phyloP scores from a whole-genome alignment of 257 asterid genomes.

The Lycium ferocissimum region DNA sequence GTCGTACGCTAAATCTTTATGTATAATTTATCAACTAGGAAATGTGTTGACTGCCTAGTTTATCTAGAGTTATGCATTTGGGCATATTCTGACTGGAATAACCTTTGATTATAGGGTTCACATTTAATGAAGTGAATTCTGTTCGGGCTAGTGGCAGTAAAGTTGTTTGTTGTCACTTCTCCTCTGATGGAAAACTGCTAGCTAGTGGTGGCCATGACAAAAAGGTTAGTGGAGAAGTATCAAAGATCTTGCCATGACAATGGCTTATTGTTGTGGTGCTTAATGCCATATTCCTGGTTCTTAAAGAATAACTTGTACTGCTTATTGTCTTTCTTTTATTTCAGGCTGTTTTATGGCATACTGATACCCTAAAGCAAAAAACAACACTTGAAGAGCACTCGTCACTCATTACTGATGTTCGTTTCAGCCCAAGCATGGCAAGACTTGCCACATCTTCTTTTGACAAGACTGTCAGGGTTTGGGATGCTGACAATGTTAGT shows the following conservation, averaged over 20 bases:
- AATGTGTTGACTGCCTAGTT: background rate
- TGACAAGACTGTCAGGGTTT: slow-evolving; percentile 96
- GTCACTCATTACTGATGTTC: slow-evolving; percentile 80
- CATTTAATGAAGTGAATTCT: slow-evolving; percentile 73
- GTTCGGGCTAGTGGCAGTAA: slow-evolving; percentile 81
- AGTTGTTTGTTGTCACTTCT: slow-evolving; percentile 95
- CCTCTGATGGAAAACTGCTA: slow-evolving; percentile 94
- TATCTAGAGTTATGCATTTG: background rate
- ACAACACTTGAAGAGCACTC: slow-evolving; percentile 94
- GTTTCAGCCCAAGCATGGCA: slow-evolving; percentile 96
- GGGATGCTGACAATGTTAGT: slow-evolving; percentile 96
- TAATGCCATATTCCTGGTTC: slow-evolving; percentile 26
- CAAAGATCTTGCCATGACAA: background rate
- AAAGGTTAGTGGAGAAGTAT: slow-evolving; percentile 54
- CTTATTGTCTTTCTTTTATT: slow-evolving; percentile 26
- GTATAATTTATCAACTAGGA: background rate
- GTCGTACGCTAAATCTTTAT: background rate
- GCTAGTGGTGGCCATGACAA: slow-evolving; percentile 99
- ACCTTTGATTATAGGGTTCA: slow-evolving; percentile 60
- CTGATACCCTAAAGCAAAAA: slow-evolving; percentile 79
- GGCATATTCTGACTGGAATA: slow-evolving; percentile 35
- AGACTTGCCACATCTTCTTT: slow-evolving; percentile 97
- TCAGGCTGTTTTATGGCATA: slow-evolving; percentile 92
- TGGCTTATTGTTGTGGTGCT: slow-evolving; percentile 1
- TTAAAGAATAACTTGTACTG: slow-evolving; percentile 19